phyloP scores from a whole-genome alignment of 2,329 filamentous ascomycete species.

The Fusarium buharicum region DNA sequence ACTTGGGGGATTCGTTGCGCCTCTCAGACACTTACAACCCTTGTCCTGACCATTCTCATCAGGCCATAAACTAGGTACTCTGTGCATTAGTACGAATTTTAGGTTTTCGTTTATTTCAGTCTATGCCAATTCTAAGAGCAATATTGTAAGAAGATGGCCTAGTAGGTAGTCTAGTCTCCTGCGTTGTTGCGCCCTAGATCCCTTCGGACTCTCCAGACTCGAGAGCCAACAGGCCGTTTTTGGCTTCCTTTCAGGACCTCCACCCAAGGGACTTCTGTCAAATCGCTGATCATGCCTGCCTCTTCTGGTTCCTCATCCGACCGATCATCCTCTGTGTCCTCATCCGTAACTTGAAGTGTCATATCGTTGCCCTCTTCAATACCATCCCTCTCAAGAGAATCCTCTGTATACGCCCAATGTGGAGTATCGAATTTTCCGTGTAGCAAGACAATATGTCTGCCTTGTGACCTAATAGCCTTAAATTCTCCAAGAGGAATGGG shows the following conservation, averaged over 20 bases:
- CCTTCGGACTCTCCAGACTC: slow-evolving; percentile 71
- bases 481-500: slow-evolving; percentile 61
- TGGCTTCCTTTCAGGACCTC: slow-evolving; percentile 66
- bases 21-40: no score
- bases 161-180: slow-evolving; percentile 32
- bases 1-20: no score
- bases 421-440: slow-evolving; percentile 75
- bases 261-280: slow-evolving; percentile 65
- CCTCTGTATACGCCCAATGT: slow-evolving; percentile 76
- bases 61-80: no score
- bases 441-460: slow-evolving; percentile 68
- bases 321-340: slow-evolving; percentile 51
- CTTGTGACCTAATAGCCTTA: slow-evolving; percentile 52
- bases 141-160: no score
- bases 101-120: no score
- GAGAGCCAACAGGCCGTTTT: slow-evolving; percentile 66
- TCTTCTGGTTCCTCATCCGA: slow-evolving; percentile 47
- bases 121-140: no score
- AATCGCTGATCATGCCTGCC: slow-evolving; percentile 28
- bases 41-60: no score
- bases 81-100: no score
- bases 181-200: slow-evolving; percentile 62
- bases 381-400: slow-evolving; percentile 58
- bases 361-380: slow-evolving; percentile 45
- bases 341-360: slow-evolving; percentile 49